These are phyloP conservation scores for Bidens hawaiensis DNA, from an alignment of 140 eudicot species.

Conservation along the genomic window DNA sequence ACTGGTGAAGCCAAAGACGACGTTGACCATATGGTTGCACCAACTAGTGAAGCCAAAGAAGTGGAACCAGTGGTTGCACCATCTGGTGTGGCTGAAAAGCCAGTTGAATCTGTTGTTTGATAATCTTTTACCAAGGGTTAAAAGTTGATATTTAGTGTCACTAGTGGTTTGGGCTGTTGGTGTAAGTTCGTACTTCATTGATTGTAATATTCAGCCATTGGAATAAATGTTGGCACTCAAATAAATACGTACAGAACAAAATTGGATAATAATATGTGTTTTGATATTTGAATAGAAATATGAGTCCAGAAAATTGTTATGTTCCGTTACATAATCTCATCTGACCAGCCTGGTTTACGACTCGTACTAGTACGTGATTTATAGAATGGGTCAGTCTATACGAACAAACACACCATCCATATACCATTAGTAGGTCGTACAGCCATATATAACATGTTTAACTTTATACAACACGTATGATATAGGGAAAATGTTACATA, in stretches of 20 bases:
- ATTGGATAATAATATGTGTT: neutral
- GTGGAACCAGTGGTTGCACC: conserved; percentile 14
- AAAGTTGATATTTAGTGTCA: neutral
- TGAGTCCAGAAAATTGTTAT: neutral
- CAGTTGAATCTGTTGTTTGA: conserved; percentile 15
- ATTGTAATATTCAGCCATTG: conserved; percentile 26
- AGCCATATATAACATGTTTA: too few species aligned
- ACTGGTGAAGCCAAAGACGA: conserved; percentile 15
- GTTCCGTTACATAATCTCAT: neutral
- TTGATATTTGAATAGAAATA: neutral
- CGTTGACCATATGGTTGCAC: conserved; percentile 15
- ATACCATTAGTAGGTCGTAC: too few species aligned
- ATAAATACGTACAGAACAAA: conserved; percentile 11
- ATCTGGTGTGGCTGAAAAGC: conserved; percentile 22
- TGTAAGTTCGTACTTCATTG: conserved; percentile 21
- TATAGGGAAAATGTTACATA: too few species aligned
- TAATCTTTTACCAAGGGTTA: neutral
- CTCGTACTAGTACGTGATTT: too few species aligned
- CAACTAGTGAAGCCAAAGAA: conserved; percentile 1
- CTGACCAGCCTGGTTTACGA: too few species aligned
- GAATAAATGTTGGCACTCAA: conserved; percentile 27
- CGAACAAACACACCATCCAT: too few species aligned
- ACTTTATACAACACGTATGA: too few species aligned
- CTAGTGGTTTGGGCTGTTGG: conserved; percentile 24
- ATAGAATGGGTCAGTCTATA: too few species aligned